Percentiles rank a stretch among this genome's conserved stretches.
Evolutionary conservation across 768 basidiomycete genomes (phyloP).

Genomic region (Rhodotorula kratochvilovae): DNA sequence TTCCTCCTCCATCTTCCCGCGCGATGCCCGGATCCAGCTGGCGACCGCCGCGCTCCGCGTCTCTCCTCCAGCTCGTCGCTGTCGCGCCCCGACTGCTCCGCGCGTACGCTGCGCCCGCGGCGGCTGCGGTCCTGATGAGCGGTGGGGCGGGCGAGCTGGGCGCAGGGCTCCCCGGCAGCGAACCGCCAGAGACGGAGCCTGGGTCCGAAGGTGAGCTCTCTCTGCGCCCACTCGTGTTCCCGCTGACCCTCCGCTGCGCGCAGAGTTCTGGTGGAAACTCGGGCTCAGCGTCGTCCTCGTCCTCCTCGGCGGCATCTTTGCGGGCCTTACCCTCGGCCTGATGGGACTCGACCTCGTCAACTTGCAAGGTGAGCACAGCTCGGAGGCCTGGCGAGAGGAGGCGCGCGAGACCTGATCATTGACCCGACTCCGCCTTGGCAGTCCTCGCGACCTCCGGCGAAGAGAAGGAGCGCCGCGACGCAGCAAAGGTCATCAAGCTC

Average conservation of each 20-base stretch:
- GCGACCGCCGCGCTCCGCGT: slow-evolving; percentile 3
- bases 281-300: slow-evolving; percentile 65
- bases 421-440: neutral
- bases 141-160: no score
- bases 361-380: slow-evolving; percentile 1
- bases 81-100: neutral
- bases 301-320: slow-evolving; percentile 81
- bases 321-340: slow-evolving; percentile 53
- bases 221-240: neutral
- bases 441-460: slow-evolving; percentile 40
- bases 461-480: slow-evolving; percentile 44
- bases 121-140: neutral
- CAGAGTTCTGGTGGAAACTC: slow-evolving; percentile 70
- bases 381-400: neutral
- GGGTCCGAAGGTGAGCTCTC: neutral
- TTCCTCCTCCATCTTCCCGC: neutral
- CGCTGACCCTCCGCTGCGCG: neutral
- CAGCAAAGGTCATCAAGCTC: slow-evolving; percentile 53
- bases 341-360: slow-evolving; percentile 50
- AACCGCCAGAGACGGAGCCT: neutral
- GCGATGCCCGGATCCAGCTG: neutral
- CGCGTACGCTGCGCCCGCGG: slow-evolving; percentile 12
- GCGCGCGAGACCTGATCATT: neutral
- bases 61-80: slow-evolving; percentile 7
- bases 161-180: neutral